Evolutionary conservation across 176 grass and related monocot genomes (phyloP).

Genomic region (Avena sativa): DNA sequence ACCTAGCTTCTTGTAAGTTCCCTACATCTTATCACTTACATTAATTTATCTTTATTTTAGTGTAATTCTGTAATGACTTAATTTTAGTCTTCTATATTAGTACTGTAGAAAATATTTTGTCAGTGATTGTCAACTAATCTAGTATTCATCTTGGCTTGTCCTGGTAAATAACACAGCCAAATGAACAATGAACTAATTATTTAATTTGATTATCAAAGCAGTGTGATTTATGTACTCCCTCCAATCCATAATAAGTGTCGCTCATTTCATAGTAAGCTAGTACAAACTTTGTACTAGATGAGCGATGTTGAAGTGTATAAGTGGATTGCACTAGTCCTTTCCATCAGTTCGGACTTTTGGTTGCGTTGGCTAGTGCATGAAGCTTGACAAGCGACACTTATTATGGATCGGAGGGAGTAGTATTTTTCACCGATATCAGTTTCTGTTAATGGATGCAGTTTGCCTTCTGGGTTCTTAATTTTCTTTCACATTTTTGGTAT

Average conservation of each 20-base stretch:
- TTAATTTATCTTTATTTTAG: conserved; percentile 6
- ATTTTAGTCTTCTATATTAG: not conserved
- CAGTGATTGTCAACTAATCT: not conserved
- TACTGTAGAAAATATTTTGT: conserved; percentile 10
- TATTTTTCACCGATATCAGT: conserved; percentile 11
- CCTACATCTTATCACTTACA: not conserved
- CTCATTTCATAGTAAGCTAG: too few relatives aligned
- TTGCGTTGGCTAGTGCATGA: too few relatives aligned
- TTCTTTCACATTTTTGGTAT: not conserved
- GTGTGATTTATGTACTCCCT: too few relatives aligned
- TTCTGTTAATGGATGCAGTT: not conserved
- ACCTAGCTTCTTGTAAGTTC: conserved; percentile 77
- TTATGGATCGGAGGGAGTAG: too few relatives aligned
- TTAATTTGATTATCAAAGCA: not conserved
- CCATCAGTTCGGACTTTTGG: too few relatives aligned
- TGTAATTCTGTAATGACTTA: not conserved
- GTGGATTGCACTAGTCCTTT: too few relatives aligned
- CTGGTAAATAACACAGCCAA: not conserved
- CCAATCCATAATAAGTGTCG: too few relatives aligned
- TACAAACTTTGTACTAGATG: too few relatives aligned
- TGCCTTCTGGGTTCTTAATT: not conserved
- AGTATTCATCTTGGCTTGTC: not conserved
- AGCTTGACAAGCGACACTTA: too few relatives aligned
- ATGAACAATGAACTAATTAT: not conserved
- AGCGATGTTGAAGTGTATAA: too few relatives aligned